Percentiles rank a stretch among this genome's conserved stretches.
Conservation (phyloP, 176 grass and related monocot genomes). For the Raddia guianensis region DNA sequence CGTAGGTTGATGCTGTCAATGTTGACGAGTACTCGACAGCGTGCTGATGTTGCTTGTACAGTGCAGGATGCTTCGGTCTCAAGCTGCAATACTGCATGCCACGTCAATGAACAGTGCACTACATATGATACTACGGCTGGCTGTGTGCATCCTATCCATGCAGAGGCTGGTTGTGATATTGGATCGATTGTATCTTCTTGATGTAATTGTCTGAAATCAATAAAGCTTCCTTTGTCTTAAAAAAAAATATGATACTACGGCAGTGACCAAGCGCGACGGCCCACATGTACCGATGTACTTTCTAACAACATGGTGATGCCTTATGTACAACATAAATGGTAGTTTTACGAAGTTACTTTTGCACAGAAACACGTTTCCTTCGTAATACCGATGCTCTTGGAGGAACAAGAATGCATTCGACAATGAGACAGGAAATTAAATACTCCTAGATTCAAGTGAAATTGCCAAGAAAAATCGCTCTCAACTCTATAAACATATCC, state of each 20-base stretch:
- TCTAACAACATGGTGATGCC: not conserved
- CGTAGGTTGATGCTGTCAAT: not conserved
- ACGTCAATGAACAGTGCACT: not conserved
- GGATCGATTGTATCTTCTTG: too few relatives aligned
- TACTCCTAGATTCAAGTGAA: not conserved
- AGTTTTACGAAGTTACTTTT: not conserved
- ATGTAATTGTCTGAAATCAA: too few relatives aligned
- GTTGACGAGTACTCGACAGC: slow-evolving; percentile 1
- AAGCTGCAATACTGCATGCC: not conserved
- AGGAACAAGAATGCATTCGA: not conserved
- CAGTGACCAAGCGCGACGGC: not conserved
- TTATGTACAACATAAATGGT: not conserved
- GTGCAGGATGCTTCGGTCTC: not conserved
- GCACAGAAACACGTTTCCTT: not conserved
- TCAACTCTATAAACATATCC: not conserved
- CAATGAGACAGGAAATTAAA: not conserved
- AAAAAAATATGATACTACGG: not conserved
- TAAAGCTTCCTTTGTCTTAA: too few relatives aligned
- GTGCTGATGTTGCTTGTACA: not conserved
- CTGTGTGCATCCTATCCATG: too few relatives aligned
- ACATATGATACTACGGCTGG: not conserved
- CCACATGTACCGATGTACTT: not conserved
- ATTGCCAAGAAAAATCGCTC: not conserved
- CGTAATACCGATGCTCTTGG: not conserved
- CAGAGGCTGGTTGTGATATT: too few relatives aligned